phyloP scores from a whole-genome alignment of 495 filamentous ascomycete genomes.

The Neurospora africana region DNA sequence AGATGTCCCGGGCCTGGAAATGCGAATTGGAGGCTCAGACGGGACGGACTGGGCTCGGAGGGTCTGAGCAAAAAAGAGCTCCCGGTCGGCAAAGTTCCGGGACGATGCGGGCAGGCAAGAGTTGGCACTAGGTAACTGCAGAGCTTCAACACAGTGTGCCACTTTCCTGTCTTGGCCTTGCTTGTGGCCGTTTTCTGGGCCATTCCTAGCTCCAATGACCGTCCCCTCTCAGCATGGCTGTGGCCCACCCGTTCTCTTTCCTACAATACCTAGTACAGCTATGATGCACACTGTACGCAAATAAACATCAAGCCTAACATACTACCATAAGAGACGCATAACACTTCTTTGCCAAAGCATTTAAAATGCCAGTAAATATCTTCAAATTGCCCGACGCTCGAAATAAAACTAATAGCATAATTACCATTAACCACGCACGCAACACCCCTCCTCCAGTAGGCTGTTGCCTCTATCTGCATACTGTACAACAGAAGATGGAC shows the following conservation, averaged over 20 bases:
- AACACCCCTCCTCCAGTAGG: constrained; percentile 10
- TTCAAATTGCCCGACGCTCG: neutral
- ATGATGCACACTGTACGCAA: neutral
- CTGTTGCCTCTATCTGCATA: constrained; percentile 29
- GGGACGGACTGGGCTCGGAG: neutral
- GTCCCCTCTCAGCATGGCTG: neutral
- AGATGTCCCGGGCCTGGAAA: constrained; percentile 21
- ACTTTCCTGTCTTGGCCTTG: neutral
- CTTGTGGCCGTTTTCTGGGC: neutral
- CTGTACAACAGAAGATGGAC: constrained; percentile 17
- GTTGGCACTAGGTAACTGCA: neutral
- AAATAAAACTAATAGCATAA: neutral
- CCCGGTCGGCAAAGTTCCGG: constrained; percentile 24
- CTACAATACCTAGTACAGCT: neutral
- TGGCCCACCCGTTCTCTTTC: neutral
- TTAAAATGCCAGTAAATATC: neutral
- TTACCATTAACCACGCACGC: neutral
- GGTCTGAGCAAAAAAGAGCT: constrained; percentile 28
- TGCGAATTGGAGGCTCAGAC: constrained; percentile 8
- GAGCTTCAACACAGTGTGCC: neutral
- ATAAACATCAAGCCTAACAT: no score
- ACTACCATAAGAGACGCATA: no score
- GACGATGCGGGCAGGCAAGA: constrained; percentile 11
- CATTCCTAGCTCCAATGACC: neutral
- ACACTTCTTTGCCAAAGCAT: neutral